Evolutionary conservation across 805 yeast species (phyloP).

Genomic region (Yamadazyma olivae): DNA sequence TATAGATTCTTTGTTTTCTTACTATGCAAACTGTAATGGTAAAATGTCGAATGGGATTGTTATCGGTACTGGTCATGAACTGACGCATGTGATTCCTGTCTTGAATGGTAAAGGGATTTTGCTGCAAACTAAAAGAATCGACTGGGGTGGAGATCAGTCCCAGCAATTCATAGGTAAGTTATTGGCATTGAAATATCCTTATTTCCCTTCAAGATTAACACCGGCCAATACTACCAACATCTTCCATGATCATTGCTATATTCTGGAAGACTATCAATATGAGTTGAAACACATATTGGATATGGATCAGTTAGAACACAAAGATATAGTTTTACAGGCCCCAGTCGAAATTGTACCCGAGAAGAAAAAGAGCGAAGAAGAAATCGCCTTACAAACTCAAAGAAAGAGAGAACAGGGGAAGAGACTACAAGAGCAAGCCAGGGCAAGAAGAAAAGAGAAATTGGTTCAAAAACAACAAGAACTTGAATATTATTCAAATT

Average conservation of each 20-base stretch:
- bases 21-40: constrained; percentile 54
- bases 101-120: constrained; percentile 64
- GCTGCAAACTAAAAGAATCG: constrained; percentile 71
- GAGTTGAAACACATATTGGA: constrained; percentile 60
- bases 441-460: constrained; percentile 76
- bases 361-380: constrained; percentile 80
- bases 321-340: constrained; percentile 80
- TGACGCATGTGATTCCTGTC: constrained; percentile 81
- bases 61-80: constrained; percentile 77
- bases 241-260: constrained; percentile 75
- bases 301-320: constrained; percentile 58
- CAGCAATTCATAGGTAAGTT: constrained; percentile 60
- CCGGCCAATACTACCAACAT: constrained; percentile 62
- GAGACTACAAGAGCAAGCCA: constrained; percentile 90
- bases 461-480: constrained; percentile 79
- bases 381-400: constrained; percentile 70
- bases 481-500: constrained; percentile 60
- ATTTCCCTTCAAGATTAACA: constrained; percentile 75
- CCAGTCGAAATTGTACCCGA: constrained; percentile 64
- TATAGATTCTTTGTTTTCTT: constrained; percentile 78
- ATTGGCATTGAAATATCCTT: constrained; percentile 82
- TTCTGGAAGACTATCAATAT: constrained; percentile 61
- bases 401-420: constrained; percentile 82
- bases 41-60: constrained; percentile 55
- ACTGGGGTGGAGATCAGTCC: constrained; percentile 87